Evolutionary conservation across 2,329 filamentous ascomycete genomes (phyloP).

Genomic region (Fragosphaeria purpurea): DNA sequence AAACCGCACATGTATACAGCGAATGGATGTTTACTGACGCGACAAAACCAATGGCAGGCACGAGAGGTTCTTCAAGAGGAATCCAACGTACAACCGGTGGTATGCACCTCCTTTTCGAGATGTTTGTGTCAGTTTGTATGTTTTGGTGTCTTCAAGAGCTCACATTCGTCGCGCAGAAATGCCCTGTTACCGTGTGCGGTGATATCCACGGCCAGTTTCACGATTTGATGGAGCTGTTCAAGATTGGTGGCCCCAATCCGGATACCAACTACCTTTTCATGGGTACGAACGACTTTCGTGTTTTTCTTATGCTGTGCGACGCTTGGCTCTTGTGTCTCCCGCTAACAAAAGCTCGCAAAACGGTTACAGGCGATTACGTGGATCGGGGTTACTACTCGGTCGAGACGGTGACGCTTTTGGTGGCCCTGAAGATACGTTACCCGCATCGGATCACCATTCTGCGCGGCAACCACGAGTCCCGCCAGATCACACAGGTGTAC

Average conservation of each 20-base stretch:
- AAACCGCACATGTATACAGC: no score
- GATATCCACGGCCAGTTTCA: constrained; percentile 99
- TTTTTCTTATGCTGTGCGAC: constrained; percentile 13
- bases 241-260: constrained; percentile 94
- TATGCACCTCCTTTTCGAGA: constrained; percentile 38
- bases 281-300: constrained; percentile 47
- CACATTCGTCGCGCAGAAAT: constrained; percentile 55
- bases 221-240: constrained; percentile 98
- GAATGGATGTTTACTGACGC: constrained; percentile 21
- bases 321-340: constrained; percentile 17
- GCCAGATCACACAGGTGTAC: constrained; percentile 98
- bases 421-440: constrained; percentile 96
- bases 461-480: constrained; percentile 96
- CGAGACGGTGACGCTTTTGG: constrained; percentile 92
- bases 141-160: background rate
- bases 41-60: constrained; percentile 45
- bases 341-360: background rate
- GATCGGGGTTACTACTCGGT: constrained; percentile 98
- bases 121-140: no score
- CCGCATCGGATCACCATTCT: constrained; percentile 96
- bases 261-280: constrained; percentile 99
- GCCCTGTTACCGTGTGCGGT: constrained; percentile 94
- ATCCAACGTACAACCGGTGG: constrained; percentile 97
- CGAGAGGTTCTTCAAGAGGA: constrained; percentile 94
- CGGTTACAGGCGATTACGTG: constrained; percentile 77